These are phyloP conservation scores for Thalassiosira hispida DNA, from an alignment of 352 stramenopile species.

Conservation along the genomic window DNA sequence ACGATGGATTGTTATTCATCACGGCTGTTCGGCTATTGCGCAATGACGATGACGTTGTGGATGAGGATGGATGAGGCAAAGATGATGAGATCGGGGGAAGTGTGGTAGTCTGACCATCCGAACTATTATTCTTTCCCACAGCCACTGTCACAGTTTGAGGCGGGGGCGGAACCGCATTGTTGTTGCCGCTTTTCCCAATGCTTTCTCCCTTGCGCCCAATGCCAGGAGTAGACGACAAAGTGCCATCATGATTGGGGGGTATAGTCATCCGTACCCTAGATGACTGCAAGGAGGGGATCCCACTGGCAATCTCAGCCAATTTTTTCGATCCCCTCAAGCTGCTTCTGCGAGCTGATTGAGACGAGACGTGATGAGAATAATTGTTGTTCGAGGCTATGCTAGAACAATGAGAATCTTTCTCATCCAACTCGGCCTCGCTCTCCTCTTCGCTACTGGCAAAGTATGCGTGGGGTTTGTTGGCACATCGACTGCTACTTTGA, in stretches of 20 bases:
- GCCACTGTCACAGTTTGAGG: slow-evolving; percentile 36
- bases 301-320: slow-evolving; percentile 29
- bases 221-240: no score
- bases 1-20: no score
- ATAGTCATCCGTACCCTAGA: not conserved
- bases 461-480: slow-evolving; percentile 31
- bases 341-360: not conserved
- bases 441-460: slow-evolving; percentile 51
- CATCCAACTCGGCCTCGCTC: slow-evolving; percentile 49
- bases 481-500: not conserved
- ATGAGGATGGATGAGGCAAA: not conserved
- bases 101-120: not conserved
- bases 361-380: slow-evolving; percentile 8
- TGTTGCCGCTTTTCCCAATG: not conserved
- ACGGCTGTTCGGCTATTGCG: no score
- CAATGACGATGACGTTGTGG: no score
- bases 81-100: not conserved
- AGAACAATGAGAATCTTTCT: slow-evolving; percentile 53
- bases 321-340: slow-evolving; percentile 21
- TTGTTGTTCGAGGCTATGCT: slow-evolving; percentile 4
- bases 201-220: not conserved
- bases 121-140: not conserved
- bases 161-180: not conserved
- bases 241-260: not conserved
- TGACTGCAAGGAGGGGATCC: slow-evolving; percentile 1